Conservation (phyloP, 2,329 filamentous ascomycete species). For the Paraphaeosphaeria sporulosa region DNA sequence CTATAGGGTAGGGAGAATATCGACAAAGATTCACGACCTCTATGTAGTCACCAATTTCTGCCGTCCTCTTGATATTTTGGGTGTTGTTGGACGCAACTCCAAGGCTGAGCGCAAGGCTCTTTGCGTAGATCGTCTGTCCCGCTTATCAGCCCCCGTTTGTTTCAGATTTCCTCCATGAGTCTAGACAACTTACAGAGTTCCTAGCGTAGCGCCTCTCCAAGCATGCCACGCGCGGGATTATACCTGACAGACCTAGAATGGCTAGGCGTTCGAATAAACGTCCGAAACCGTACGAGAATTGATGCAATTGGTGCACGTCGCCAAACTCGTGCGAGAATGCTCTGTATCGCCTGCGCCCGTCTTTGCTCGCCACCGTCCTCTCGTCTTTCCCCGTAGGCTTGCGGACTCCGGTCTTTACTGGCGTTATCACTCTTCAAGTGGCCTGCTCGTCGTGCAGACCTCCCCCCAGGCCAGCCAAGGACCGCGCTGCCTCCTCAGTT, state of each 20-base stretch:
- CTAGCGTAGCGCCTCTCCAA: not conserved
- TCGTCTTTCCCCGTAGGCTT: not conserved
- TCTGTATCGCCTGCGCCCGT: too few species aligned
- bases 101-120: not conserved
- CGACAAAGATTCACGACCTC: not conserved
- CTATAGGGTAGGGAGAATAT: not conserved
- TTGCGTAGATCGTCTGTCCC: not conserved
- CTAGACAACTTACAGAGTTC: not conserved
- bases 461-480: not conserved
- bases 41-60: not conserved
- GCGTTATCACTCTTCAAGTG: not conserved
- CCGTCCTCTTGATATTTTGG: not conserved
- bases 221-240: not conserved
- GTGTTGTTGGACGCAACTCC: not conserved
- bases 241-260: not conserved
- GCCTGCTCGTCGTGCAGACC: not conserved
- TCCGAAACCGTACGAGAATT: not conserved
- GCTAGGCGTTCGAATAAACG: not conserved
- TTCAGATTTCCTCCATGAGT: not conserved
- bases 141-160: not conserved
- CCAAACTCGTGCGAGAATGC: not conserved
- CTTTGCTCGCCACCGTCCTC: not conserved
- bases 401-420: not conserved
- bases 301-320: not conserved
- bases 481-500: slow-evolving; percentile 3